A percentile compares a stretch with the other conserved stretches of the same genome.
Conservation (phyloP, 2,329 filamentous ascomycete species). For the Juglanconis juglandina region DNA sequence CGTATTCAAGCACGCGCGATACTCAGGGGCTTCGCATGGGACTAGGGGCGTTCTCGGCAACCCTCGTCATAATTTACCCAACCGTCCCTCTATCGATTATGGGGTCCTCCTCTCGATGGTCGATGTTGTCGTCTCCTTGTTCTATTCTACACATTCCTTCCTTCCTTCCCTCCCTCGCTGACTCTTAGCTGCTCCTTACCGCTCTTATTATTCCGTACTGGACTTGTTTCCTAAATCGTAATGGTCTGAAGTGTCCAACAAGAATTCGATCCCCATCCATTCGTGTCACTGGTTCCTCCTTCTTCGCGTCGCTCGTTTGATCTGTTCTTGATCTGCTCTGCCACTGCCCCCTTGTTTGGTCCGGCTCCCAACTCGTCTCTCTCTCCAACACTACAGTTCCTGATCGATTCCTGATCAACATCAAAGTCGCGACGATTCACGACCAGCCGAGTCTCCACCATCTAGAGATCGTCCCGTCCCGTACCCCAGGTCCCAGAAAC, state of each 20-base stretch:
- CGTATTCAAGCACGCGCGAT: not conserved
- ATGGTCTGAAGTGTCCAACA: not conserved
- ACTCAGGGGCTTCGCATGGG: not conserved
- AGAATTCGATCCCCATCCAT: not conserved
- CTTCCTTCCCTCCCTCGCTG: not conserved
- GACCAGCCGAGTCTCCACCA: not conserved
- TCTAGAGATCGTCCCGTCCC: not conserved
- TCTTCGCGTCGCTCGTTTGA: constrained; percentile 16
- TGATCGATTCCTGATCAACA: not conserved
- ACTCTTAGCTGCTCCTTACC: not conserved
- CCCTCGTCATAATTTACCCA: constrained; percentile 5
- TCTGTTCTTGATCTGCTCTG: not conserved
- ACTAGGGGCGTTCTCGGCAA: not conserved
- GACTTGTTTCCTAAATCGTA: not conserved
- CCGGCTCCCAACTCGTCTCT: not conserved
- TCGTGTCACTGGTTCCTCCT: not conserved
- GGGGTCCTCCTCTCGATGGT: not conserved
- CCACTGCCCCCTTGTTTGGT: not conserved
- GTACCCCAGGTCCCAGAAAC: not conserved
- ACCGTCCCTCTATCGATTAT: not conserved
- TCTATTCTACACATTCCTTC: not conserved
- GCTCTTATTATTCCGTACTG: too few species aligned
- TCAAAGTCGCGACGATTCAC: not conserved
- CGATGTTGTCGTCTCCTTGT: not conserved
- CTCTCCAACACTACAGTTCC: not conserved